Percentiles rank a stretch among this genome's conserved stretches.
Evolutionary conservation across 1,284 basidiomycete genomes (phyloP).

Genomic region (Agaricales sp.): DNA sequence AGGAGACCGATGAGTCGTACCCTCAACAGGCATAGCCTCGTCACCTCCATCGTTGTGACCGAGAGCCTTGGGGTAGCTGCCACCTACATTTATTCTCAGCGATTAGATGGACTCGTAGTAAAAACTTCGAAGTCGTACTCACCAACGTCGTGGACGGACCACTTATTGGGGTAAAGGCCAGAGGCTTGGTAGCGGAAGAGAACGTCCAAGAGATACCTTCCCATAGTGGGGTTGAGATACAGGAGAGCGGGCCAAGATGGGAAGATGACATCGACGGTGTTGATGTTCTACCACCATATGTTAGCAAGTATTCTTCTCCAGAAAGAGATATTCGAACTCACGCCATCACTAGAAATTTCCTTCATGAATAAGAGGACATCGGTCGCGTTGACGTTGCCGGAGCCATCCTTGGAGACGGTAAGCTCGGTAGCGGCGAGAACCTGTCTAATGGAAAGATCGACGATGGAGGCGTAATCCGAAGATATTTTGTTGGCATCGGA

Average conservation of each 20-base stretch:
- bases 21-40: slow-evolving; percentile 42
- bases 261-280: slow-evolving; percentile 49
- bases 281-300: slow-evolving; percentile 42
- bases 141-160: slow-evolving; percentile 39
- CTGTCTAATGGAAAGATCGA: slow-evolving; percentile 38
- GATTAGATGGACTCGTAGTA: no score
- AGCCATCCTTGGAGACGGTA: slow-evolving; percentile 28
- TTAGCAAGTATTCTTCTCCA: no score
- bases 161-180: slow-evolving; percentile 40
- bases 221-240: slow-evolving; percentile 37
- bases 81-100: no score
- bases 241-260: slow-evolving; percentile 41
- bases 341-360: slow-evolving; percentile 42
- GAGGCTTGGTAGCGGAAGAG: slow-evolving; percentile 41
- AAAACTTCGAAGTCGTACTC: not conserved
- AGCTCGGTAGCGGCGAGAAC: slow-evolving; percentile 40
- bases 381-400: slow-evolving; percentile 29
- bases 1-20: no score
- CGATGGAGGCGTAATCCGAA: slow-evolving; percentile 34
- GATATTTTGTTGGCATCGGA: slow-evolving; percentile 35
- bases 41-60: slow-evolving; percentile 40
- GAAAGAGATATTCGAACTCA: no score
- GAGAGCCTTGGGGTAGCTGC: slow-evolving; percentile 33
- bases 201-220: slow-evolving; percentile 35
- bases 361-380: slow-evolving; percentile 42